These are phyloP conservation scores for Collybia sordida DNA, from an alignment of 768 basidiomycete genomes.

Conservation along the genomic window DNA sequence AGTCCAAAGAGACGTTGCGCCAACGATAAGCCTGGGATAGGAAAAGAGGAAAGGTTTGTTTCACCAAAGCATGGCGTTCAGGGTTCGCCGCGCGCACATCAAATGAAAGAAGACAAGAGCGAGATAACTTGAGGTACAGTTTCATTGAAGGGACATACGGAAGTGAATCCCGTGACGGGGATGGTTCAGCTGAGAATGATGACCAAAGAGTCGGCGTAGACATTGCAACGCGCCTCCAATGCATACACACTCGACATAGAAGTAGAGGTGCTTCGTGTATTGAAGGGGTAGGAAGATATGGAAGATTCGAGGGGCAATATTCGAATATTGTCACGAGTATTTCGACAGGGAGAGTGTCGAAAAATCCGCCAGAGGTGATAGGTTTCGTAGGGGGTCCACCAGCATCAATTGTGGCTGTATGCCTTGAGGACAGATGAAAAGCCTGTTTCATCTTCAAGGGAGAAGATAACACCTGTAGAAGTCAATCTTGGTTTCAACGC, in stretches of 20 bases:
- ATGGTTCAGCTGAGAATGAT: not conserved
- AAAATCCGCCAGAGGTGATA: too few species aligned
- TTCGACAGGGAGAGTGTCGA: too few species aligned
- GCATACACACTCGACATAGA: constrained; percentile 2
- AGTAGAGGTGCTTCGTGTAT: not conserved
- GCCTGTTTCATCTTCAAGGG: too few species aligned
- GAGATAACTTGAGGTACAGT: not conserved
- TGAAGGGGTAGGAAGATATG: not conserved
- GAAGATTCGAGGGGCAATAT: too few species aligned
- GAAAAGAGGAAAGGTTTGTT: not conserved
- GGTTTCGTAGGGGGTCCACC: too few species aligned
- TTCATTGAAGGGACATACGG: not conserved
- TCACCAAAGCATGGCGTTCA: not conserved
- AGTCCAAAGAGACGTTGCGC: not conserved
- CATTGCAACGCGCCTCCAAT: constrained; percentile 6
- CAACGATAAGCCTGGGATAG: not conserved
- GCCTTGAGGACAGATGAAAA: too few species aligned
- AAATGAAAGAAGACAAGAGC: not conserved
- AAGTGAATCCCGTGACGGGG: not conserved
- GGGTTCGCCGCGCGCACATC: not conserved
- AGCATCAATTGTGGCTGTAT: too few species aligned
- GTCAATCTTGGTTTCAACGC: not conserved
- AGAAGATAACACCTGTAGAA: not conserved
- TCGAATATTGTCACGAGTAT: too few species aligned
- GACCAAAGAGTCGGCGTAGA: constrained; percentile 8